phyloP scores from a whole-genome alignment of 352 stramenopile species.

The Phytopythium chamaehyphon region DNA sequence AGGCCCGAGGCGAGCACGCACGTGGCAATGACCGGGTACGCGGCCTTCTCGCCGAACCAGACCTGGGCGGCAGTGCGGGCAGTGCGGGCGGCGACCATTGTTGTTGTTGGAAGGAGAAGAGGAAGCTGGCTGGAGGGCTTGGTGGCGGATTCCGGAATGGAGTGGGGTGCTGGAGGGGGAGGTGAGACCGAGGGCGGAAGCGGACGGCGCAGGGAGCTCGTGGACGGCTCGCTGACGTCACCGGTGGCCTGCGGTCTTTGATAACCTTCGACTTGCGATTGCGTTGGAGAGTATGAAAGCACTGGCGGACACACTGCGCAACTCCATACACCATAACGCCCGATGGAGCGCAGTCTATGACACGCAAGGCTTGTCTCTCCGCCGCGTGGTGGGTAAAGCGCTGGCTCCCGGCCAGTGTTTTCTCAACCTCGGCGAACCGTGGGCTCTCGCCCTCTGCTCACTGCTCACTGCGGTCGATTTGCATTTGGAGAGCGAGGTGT shows the following conservation, averaged over 20 bases:
- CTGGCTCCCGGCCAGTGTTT: neutral
- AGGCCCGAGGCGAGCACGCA: constrained; percentile 58
- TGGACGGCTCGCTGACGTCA: constrained; percentile 22
- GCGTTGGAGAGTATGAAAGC: no score
- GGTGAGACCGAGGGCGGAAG: neutral
- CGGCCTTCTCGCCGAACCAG: constrained; percentile 75
- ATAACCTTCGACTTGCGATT: constrained; percentile 10
- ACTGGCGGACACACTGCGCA: neutral
- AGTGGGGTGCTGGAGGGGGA: neutral
- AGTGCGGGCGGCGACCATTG: constrained; percentile 48
- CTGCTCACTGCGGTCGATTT: neutral
- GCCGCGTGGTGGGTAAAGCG: constrained; percentile 6
- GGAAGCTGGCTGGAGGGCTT: constrained; percentile 16
- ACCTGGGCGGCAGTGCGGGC: constrained; percentile 48
- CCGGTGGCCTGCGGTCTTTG: neutral
- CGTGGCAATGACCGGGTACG: constrained; percentile 71
- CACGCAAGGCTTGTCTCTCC: constrained; percentile 5
- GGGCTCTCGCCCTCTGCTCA: neutral
- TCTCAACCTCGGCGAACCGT: no score
- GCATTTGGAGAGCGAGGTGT: neutral
- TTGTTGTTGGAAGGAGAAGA: constrained; percentile 16
- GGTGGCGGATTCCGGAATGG: constrained; percentile 70
- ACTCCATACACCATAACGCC: constrained; percentile 4
- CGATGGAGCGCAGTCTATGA: constrained; percentile 5
- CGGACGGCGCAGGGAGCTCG: constrained; percentile 1